Percentiles rank a stretch among this genome's conserved stretches.
Conservation (phyloP, 2,329 filamentous ascomycete genomes). For the Beauveria sp. region DNA sequence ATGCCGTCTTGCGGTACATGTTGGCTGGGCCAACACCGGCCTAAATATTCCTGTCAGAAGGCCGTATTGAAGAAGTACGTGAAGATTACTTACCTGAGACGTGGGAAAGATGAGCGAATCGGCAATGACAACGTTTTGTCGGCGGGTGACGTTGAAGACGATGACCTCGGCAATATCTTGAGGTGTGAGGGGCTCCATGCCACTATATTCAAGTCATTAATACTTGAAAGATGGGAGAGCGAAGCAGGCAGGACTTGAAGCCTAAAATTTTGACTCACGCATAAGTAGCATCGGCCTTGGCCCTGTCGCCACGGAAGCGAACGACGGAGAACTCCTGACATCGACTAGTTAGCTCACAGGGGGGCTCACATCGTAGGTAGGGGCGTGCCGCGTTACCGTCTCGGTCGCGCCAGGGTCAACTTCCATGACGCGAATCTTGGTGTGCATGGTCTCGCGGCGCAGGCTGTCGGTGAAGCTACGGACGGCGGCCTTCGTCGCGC, state of each 20-base stretch:
- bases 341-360: neutral
- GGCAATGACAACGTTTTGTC: slow-evolving; percentile 85
- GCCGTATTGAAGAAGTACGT: neutral
- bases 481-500: slow-evolving; percentile 84
- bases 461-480: slow-evolving; percentile 76
- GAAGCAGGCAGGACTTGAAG: slow-evolving; percentile 1
- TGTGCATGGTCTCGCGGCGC: slow-evolving; percentile 74
- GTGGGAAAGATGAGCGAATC: slow-evolving; percentile 83
- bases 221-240: neutral
- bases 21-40: slow-evolving; percentile 1
- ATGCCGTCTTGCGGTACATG: slow-evolving; percentile 6
- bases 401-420: slow-evolving; percentile 90
- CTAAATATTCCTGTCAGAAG: neutral
- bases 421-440: slow-evolving; percentile 75
- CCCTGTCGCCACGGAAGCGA: slow-evolving; percentile 79
- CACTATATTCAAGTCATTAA: slow-evolving; percentile 33
- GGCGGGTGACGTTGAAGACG: slow-evolving; percentile 74
- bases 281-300: slow-evolving; percentile 86
- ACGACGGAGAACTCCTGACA: slow-evolving; percentile 76
- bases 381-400: slow-evolving; percentile 43
- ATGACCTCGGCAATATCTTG: slow-evolving; percentile 88
- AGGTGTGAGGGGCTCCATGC: slow-evolving; percentile 74
- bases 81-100: slow-evolving; percentile 58
- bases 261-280: slow-evolving; percentile 45
- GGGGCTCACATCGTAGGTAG: no score